Evolutionary conservation across 495 filamentous ascomycete genomes (phyloP), one percentile per base, ranked within the genome.

Genomic region (Podospora anserina): DNA sequence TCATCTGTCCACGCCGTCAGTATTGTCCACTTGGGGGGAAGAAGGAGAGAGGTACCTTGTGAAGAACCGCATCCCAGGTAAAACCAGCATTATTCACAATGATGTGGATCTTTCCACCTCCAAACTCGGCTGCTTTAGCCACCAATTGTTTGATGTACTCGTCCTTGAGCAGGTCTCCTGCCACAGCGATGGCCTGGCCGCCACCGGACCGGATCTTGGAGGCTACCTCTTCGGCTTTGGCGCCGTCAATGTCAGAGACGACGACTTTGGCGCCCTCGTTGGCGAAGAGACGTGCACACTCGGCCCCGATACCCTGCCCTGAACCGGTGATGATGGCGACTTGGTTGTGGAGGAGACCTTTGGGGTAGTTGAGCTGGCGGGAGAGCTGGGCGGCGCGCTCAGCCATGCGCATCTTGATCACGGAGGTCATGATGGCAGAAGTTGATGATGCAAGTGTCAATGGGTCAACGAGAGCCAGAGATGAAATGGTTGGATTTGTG

Each of bases 31-130:
- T 4, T 7, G 62, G 65, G 70, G 49, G 66, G 6, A 30, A 34
- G n/a, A 20, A 26, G n/a, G 55, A 9, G 23, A 7, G 7, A 20
- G 55, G 55, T 58, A 89, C 89, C 85, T 94, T 94, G 81, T 95
- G 91, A 72, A 96, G 92, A 26, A 96, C 91, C 4, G 88, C 92
- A 75, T 96, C 92, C 91, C 92, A 96, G 0, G 92, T 96, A 77
- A 90, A 84, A 66, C 92, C 92, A 1, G 92, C 92, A 80, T 94
- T 95, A 76, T 95, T 95, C 53, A 96, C 90, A 66, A 94, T 87
- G 66, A 93, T 88, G 78, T 96, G 90, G 67, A 96, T 92, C 83
- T 95, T 95, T 67, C 92, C 92, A 64, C 84, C 82, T 27, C 92
- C 92, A 74, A 95, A 94, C 63, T 89, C 90, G 4, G 89, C 92